These are phyloP conservation scores for Aureobasidium vineae DNA, from an alignment of 2,329 filamentous ascomycete species.

Conservation along the genomic window DNA sequence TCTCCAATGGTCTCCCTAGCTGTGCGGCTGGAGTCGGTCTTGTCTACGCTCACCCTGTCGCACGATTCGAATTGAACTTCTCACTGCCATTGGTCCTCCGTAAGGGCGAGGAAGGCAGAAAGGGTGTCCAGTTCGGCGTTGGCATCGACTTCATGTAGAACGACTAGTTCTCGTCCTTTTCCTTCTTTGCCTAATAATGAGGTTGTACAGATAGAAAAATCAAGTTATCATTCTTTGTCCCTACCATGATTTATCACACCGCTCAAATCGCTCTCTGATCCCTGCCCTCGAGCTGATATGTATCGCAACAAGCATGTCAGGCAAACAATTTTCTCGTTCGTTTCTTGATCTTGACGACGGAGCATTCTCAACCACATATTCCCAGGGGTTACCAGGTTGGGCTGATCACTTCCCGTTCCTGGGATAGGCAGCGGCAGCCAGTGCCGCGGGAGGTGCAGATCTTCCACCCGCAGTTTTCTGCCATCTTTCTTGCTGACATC, in stretches of 20 bases:
- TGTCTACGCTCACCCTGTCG: conserved; percentile 92
- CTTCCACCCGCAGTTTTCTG: neutral
- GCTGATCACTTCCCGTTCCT: conserved; percentile 20
- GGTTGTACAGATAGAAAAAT: conserved; percentile 24
- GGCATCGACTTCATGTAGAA: conserved; percentile 88
- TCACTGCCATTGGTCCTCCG: conserved; percentile 79
- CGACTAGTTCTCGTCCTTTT: neutral
- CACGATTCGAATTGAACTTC: conserved; percentile 94
- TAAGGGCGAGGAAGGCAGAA: conserved; percentile 80
- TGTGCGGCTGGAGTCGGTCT: conserved; percentile 83
- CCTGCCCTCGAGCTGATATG: neutral
- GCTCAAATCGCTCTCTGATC: neutral
- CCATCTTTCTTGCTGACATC: neutral
- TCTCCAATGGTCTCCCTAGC: conserved; percentile 76
- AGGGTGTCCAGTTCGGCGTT: conserved; percentile 92
- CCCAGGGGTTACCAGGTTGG: neutral
- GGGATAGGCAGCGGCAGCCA: neutral
- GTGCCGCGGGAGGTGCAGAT: conserved; percentile 9
- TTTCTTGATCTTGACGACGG: neutral
- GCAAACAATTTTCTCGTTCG: neutral
- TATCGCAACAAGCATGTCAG: neutral
- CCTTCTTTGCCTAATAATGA: conserved; percentile 3
- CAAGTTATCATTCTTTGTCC: conserved; percentile 6
- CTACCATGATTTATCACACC: neutral
- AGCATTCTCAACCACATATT: neutral